Evolutionary conservation across 305 asterid genomes (phyloP), one percentile per base, ranked within the genome.

Genomic region (Solanum hybrid): DNA sequence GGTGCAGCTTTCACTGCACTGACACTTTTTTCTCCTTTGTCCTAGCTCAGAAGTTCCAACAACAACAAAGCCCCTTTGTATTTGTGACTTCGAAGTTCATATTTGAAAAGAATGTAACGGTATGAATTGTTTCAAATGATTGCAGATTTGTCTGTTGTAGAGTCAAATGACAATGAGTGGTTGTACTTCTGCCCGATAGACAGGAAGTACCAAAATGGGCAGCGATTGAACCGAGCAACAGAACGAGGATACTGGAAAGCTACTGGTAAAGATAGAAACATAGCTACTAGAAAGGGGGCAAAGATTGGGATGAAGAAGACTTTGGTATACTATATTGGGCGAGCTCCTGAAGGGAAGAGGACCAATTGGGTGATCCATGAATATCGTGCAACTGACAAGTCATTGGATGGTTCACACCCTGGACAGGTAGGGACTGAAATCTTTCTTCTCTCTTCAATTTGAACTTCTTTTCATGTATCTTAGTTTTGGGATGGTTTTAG

Each of bases 121-220:
- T 27, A 31, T 38, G n/a, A 73, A 27, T 38, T 38, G 61, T 73
- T 73, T 39, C 38, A 45, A 45, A 84, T 87, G 82, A 14, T 87
- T 27, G 94, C 97, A 97, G 99, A 90, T 93, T 73, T 95, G 93
- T 97, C 99, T 20, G 93, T 93, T 90, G 80, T 97, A 41, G 93
- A 95, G 89, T 95, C 99, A 5, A 27, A 87, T 38, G 99, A 97
- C 93, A 94, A 96, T 27, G 98, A 97, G 88, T 97, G 99, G 99
- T 95, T 96, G 94, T 97, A 96, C 94, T 97, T 97, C 95, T 97
- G 98, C 92, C 98, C 98, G 1, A 95, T 95, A 95, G 99, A 97
- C 93, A 94, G 98, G 79, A 97, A 97, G 90, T 97, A 97, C 90
- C 99, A 96, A 91, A 96, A 96, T 90, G 98, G 99, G 3, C 96